Evolutionary conservation across 2,329 filamentous ascomycete species (phyloP), one percentile per base, ranked within the genome.

Genomic region (Trichoderma sp.): DNA sequence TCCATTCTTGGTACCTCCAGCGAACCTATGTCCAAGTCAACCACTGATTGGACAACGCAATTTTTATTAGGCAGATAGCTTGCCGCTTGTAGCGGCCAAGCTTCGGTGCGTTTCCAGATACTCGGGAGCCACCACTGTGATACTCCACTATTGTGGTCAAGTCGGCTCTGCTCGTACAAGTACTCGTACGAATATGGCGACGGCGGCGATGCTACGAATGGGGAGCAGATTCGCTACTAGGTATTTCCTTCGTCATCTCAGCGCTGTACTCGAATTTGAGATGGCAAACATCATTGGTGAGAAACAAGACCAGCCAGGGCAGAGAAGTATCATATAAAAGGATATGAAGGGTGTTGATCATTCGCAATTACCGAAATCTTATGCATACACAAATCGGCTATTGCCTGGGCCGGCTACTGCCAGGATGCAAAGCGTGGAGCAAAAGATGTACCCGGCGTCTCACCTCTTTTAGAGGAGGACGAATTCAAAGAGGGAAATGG

Each of bases 71-170:
- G 74, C 77, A 78, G 71, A 78, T 76, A 76, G 77, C 77, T 78
- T 74, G 75, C 77, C 75, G 73, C 74, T 79, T 72, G 77, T 77
- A 79, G 78, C 76, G 78, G 76, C 77, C 78, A 80, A 76, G 75
- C 76, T 78, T 80, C 71, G 78, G 80, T 79, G 77, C 77, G 77
- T 80, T 82, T 79, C 82, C 82, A 83, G 81, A 82, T 77, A 80
- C 79, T 80, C 81, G 82, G 80, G 79, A 83, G 81, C 79, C 79
- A 78, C 78, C 79, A 78, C 62, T 68, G 59, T 69, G 38, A 74
- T 64, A 75, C 79, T 81, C 80, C 81, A 81, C 81, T 33, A 65
- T 56, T 64, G 12, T 35, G 50, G 33, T 31, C 56, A 41, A 62
- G 35, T 35, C 56, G 56, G 68, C 38, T 78, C 79, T 74, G 12